phyloP scores from a whole-genome alignment of 2,329 filamentous ascomycete species.

The Zymoseptoria brevis region DNA sequence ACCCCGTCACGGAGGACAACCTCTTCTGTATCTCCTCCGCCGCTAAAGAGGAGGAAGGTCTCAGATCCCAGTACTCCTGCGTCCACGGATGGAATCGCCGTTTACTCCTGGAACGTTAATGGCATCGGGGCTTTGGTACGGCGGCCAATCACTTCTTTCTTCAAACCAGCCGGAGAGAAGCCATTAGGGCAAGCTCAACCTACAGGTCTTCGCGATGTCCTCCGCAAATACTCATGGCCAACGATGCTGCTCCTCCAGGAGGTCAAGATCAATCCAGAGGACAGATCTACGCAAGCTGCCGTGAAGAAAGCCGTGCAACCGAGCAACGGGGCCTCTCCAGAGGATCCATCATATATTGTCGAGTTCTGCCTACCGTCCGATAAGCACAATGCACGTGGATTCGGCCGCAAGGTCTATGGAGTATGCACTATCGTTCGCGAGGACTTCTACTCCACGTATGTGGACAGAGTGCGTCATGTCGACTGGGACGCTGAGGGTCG shows the following conservation, averaged over 20 bases:
- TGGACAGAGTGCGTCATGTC: slow-evolving; percentile 33
- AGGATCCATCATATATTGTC: slow-evolving; percentile 35
- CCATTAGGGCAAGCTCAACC: background rate
- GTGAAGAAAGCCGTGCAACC: slow-evolving; percentile 32
- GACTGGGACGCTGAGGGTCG: slow-evolving; percentile 48
- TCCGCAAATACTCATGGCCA: slow-evolving; percentile 40
- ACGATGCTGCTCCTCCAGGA: slow-evolving; percentile 43
- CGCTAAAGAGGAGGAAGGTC: slow-evolving; percentile 22
- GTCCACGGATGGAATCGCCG: slow-evolving; percentile 19
- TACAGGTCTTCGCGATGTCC: slow-evolving; percentile 32
- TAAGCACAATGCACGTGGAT: slow-evolving; percentile 43
- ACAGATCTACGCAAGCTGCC: slow-evolving; percentile 33
- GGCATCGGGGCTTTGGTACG: slow-evolving; percentile 39
- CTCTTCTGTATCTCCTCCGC: slow-evolving; percentile 26
- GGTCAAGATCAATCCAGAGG: slow-evolving; percentile 40
- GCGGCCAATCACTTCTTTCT: slow-evolving; percentile 35
- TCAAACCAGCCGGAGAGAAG: slow-evolving; percentile 17
- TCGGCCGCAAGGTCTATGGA: slow-evolving; percentile 46
- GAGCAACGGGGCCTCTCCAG: slow-evolving; percentile 12
- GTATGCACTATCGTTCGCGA: slow-evolving; percentile 43
- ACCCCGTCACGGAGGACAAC: background rate
- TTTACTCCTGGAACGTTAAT: slow-evolving; percentile 45
- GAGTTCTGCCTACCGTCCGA: slow-evolving; percentile 44
- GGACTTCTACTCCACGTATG: slow-evolving; percentile 32
- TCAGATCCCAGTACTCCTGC: background rate